A percentile compares a stretch with the other conserved stretches of the same genome.
These are phyloP conservation scores for Lachancea kluyveri DNA, from an alignment of 805 yeast genomes.

Conservation along the genomic window DNA sequence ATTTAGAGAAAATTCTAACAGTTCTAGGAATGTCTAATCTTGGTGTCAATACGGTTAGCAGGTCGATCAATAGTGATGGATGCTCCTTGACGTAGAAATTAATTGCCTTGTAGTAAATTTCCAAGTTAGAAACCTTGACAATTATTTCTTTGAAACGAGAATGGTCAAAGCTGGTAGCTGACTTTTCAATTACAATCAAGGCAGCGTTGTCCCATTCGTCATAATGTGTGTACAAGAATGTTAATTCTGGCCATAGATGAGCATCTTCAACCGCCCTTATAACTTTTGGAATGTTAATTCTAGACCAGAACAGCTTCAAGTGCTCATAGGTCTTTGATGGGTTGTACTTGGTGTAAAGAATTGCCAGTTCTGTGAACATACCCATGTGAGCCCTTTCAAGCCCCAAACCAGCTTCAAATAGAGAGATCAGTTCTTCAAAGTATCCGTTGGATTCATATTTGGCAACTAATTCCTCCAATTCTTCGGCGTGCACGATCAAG, in stretches of 20 bases:
- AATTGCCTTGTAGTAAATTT: slow-evolving; percentile 94
- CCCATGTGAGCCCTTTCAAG: slow-evolving; percentile 99
- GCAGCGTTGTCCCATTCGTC: slow-evolving; percentile 99
- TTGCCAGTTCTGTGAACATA: slow-evolving; percentile 95
- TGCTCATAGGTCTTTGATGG: slow-evolving; percentile 94
- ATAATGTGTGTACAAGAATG: slow-evolving; percentile 94
- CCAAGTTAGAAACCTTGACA: slow-evolving; percentile 92
- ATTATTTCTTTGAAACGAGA: slow-evolving; percentile 88
- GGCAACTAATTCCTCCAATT: slow-evolving; percentile 78
- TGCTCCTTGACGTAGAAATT: slow-evolving; percentile 90
- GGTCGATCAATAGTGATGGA: slow-evolving; percentile 83
- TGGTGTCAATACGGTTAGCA: slow-evolving; percentile 76
- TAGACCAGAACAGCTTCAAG: slow-evolving; percentile 94
- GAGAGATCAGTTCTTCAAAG: slow-evolving; percentile 83
- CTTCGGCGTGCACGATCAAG: slow-evolving; percentile 95
- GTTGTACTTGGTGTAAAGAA: slow-evolving; percentile 81
- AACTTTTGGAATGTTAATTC: slow-evolving; percentile 96
- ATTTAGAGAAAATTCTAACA: slow-evolving; percentile 87
- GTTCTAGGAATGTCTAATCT: slow-evolving; percentile 93
- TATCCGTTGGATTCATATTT: slow-evolving; percentile 88
- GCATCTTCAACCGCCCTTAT: slow-evolving; percentile 89
- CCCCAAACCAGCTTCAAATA: slow-evolving; percentile 93
- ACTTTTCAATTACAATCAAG: slow-evolving; percentile 89
- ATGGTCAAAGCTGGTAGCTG: slow-evolving; percentile 91
- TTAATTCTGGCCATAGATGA: slow-evolving; percentile 93